Evolutionary conservation across 2,329 filamentous ascomycete genomes (phyloP).

Genomic region (Penicillium sp.): DNA sequence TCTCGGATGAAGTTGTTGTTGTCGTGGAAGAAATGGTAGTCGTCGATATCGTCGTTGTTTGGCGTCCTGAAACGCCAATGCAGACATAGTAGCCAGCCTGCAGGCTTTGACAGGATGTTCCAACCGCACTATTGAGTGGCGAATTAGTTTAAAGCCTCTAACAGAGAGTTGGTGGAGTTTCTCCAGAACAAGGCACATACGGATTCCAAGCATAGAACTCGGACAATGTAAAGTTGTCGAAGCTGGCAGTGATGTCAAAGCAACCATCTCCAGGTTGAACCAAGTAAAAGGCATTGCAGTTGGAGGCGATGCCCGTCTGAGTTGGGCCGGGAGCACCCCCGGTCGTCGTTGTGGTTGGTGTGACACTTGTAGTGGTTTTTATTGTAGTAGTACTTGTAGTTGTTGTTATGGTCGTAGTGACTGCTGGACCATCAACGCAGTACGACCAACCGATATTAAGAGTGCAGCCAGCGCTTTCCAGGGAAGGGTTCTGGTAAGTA

Average conservation of each 20-base stretch:
- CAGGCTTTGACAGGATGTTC: background rate
- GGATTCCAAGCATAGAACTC: conserved; percentile 3
- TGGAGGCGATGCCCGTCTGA: background rate
- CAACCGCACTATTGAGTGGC: conserved; percentile 4
- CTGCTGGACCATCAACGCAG: background rate
- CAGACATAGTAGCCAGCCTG: conserved; percentile 11
- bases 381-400: too few relatives aligned
- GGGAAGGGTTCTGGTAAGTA: background rate
- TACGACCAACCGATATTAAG: background rate
- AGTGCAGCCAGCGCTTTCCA: background rate
- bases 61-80: background rate
- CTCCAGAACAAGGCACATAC: too few relatives aligned
- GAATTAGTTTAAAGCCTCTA: too few relatives aligned
- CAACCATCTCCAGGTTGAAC: background rate
- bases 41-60: background rate
- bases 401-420: background rate
- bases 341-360: too few relatives aligned
- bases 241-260: background rate
- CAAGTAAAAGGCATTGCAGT: conserved; percentile 2
- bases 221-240: background rate
- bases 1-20: background rate
- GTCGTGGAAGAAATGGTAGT: background rate
- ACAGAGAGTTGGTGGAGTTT: too few relatives aligned
- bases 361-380: too few relatives aligned
- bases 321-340: background rate